phyloP scores from a whole-genome alignment of 2,329 filamentous ascomycete species.

The Cladosporium cucumerinum region DNA sequence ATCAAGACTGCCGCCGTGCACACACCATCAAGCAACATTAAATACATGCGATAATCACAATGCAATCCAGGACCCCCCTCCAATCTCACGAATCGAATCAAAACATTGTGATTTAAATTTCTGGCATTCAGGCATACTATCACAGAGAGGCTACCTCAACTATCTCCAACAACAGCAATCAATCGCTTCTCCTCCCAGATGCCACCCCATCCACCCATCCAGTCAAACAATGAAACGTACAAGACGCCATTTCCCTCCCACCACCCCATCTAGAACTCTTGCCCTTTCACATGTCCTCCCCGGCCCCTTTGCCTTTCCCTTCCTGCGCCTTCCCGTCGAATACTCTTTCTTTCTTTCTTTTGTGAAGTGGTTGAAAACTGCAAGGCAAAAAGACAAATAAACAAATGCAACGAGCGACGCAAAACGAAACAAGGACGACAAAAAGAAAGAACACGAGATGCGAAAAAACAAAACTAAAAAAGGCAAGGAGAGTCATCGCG shows the following conservation, averaged over 20 bases:
- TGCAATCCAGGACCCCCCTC: neutral
- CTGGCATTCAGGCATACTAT: neutral
- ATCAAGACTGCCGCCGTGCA: neutral
- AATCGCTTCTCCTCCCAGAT: neutral
- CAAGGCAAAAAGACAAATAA: neutral
- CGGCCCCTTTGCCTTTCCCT: neutral
- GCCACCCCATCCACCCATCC: neutral
- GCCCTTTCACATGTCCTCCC: neutral
- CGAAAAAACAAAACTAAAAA: neutral
- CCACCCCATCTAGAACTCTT: neutral
- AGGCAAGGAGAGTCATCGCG: slow-evolving; percentile 8
- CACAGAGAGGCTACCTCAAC: neutral
- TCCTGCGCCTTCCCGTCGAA: neutral
- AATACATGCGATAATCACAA: neutral
- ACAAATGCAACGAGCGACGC: neutral
- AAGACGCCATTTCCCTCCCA: neutral
- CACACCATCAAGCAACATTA: too few species aligned
- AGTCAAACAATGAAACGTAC: neutral
- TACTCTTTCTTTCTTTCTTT: neutral
- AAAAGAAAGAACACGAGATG: neutral
- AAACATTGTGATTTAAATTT: neutral
- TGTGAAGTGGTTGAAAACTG: neutral
- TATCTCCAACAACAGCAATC: neutral
- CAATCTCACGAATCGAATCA: neutral
- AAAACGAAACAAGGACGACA: neutral